Conservation (phyloP, 129 eudicot genomes). For the Helichrysum umbraculigerum region DNA sequence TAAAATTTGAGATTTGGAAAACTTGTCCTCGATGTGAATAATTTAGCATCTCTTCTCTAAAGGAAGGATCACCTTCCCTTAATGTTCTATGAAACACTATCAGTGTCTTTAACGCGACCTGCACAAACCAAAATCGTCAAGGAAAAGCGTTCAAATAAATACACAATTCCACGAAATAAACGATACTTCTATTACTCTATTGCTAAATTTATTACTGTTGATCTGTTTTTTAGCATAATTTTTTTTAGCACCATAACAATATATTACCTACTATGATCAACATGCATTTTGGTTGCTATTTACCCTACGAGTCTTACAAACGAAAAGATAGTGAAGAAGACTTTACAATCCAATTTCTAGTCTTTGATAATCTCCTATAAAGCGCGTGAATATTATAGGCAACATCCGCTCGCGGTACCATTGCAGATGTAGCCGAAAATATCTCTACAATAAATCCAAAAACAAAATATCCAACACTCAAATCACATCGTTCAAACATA, state of each 20-base stretch:
- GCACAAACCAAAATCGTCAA: background rate
- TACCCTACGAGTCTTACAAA: too few relatives aligned
- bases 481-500: too few relatives aligned
- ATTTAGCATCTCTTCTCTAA: slow-evolving; percentile 67
- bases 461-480: too few relatives aligned
- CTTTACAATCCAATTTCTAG: slow-evolving; percentile 60
- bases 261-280: too few relatives aligned
- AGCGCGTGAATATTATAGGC: slow-evolving; percentile 56
- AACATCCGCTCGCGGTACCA: slow-evolving; percentile 35
- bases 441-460: too few relatives aligned
- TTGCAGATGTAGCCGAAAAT: too few relatives aligned
- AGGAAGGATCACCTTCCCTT: slow-evolving; percentile 82
- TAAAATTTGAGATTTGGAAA: slow-evolving; percentile 66
- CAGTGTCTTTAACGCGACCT: slow-evolving; percentile 86
- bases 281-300: too few relatives aligned
- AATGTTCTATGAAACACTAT: slow-evolving; percentile 79
- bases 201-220: background rate
- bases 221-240: background rate
- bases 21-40: slow-evolving; percentile 55
- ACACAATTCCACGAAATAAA: too few relatives aligned
- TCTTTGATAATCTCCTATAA: slow-evolving; percentile 54
- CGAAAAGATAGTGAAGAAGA: background rate
- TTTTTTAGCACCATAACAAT: too few relatives aligned
- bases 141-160: too few relatives aligned
- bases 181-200: too few relatives aligned